Evolutionary conservation across 192 early-diverging fungal genomes (phyloP).

Genomic region (Linnemannia exigua): DNA sequence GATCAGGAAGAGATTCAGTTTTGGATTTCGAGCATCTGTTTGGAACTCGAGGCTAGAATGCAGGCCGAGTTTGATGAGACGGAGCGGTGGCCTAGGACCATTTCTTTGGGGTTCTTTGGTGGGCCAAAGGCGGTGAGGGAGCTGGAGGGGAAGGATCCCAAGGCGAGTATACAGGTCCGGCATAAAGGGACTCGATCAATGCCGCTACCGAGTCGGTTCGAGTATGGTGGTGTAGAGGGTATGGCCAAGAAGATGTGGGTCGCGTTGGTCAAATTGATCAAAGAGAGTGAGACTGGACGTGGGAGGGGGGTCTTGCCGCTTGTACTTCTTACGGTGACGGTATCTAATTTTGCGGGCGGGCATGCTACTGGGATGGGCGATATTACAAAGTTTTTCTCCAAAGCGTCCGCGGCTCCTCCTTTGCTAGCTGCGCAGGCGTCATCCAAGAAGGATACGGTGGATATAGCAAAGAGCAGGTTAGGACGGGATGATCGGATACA

Average conservation of each 20-base stretch:
- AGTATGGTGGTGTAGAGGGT: conserved; percentile 50
- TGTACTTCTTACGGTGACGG: conserved; percentile 36
- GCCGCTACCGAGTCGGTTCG: conserved; percentile 44
- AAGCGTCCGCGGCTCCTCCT: conserved; percentile 5
- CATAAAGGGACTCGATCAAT: conserved; percentile 40
- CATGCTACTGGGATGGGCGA: conserved; percentile 36
- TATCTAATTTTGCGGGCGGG: conserved; percentile 40
- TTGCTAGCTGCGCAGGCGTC: neutral
- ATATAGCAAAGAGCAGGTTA: neutral
- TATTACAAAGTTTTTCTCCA: conserved; percentile 57
- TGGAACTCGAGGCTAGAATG: conserved; percentile 40
- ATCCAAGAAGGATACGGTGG: neutral
- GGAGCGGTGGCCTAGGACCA: conserved; percentile 47
- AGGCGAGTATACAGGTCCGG: conserved; percentile 20
- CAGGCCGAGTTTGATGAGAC: conserved; percentile 46
- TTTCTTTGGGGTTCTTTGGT: conserved; percentile 51
- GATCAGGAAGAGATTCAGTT: conserved; percentile 53
- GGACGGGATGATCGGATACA: conserved; percentile 3
- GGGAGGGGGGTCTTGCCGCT: conserved; percentile 39
- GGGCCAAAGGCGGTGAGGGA: neutral
- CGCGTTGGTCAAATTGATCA: conserved; percentile 35
- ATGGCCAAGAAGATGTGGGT: conserved; percentile 42
- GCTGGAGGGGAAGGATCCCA: conserved; percentile 11
- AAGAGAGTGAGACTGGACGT: conserved; percentile 31
- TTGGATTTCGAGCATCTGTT: conserved; percentile 39